Conservation (phyloP, 768 basidiomycete species). For the Fomitopsis pulvina region DNA sequence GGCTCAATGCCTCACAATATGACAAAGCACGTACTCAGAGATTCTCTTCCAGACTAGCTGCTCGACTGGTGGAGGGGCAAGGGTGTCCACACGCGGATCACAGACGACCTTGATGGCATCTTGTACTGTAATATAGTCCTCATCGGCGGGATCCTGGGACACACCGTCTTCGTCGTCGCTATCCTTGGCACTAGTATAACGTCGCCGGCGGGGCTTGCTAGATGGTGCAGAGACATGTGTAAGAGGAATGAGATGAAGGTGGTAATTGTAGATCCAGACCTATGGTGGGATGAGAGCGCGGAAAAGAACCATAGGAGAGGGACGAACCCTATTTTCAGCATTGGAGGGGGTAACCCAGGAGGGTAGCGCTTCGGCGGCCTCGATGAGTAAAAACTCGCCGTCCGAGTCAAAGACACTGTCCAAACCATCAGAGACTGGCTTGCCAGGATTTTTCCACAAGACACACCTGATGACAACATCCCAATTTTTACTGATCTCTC, state of each 20-base stretch:
- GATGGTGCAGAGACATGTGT: slow-evolving; percentile 61
- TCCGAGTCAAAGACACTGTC: slow-evolving; percentile 78
- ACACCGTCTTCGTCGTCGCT: slow-evolving; percentile 46
- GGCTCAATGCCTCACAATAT: neutral
- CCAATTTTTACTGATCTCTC: slow-evolving; percentile 71
- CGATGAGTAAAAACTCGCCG: slow-evolving; percentile 94
- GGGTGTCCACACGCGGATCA: slow-evolving; percentile 45
- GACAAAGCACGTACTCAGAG: slow-evolving; percentile 37
- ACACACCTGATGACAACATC: slow-evolving; percentile 74
- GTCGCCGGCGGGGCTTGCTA: slow-evolving; percentile 45
- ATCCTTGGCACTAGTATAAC: slow-evolving; percentile 33
- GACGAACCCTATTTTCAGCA: slow-evolving; percentile 85
- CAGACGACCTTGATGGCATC: slow-evolving; percentile 64
- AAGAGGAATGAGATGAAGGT: slow-evolving; percentile 84
- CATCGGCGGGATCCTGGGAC: slow-evolving; percentile 33
- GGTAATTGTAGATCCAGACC: slow-evolving; percentile 87
- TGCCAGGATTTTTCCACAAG: too few relatives aligned
- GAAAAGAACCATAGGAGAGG: slow-evolving; percentile 8
- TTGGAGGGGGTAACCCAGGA: slow-evolving; percentile 89
- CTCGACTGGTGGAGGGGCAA: slow-evolving; percentile 58
- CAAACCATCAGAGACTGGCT: neutral
- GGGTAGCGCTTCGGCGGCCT: slow-evolving; percentile 87
- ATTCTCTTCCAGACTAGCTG: slow-evolving; percentile 65
- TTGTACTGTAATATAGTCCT: slow-evolving; percentile 46
- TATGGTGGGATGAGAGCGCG: slow-evolving; percentile 27